These are phyloP conservation scores for Arthrinium phaeospermum DNA, from an alignment of 2,329 filamentous ascomycete genomes.

Conservation along the genomic window DNA sequence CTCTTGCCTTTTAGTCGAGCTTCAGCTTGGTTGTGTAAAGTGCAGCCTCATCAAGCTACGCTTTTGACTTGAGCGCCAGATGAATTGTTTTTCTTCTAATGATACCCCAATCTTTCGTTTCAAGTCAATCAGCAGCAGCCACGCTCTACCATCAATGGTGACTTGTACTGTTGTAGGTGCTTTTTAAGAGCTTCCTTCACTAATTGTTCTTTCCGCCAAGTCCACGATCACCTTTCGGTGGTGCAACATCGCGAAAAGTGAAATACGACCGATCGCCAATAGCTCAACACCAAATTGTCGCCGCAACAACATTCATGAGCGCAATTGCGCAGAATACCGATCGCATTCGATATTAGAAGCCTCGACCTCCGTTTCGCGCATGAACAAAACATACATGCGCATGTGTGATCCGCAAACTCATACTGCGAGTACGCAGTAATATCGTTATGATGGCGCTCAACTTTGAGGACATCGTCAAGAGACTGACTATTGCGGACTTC, in stretches of 20 bases:
- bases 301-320: slow-evolving; percentile 5
- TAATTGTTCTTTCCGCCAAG: background rate
- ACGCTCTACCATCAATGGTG: background rate
- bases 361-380: slow-evolving; percentile 28
- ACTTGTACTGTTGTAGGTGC: background rate
- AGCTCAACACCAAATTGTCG: slow-evolving; percentile 4
- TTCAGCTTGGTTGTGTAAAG: slow-evolving; percentile 27
- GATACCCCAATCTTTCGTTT: slow-evolving; percentile 23
- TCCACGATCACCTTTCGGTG: background rate
- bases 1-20: slow-evolving; percentile 1
- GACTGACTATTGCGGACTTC: slow-evolving; percentile 60
- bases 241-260: slow-evolving; percentile 12
- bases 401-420: slow-evolving; percentile 25
- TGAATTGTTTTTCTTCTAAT: slow-evolving; percentile 37
- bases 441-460: slow-evolving; percentile 63
- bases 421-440: slow-evolving; percentile 41
- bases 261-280: background rate
- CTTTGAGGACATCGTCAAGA: slow-evolving; percentile 69
- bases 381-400: slow-evolving; percentile 28
- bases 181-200: background rate
- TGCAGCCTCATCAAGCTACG: slow-evolving; percentile 44
- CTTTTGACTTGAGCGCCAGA: slow-evolving; percentile 41
- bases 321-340: background rate
- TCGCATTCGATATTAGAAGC: background rate
- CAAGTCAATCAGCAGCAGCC: background rate